Conservation (phyloP, 164 flowering plant genomes). For the Stephania cephalantha region DNA sequence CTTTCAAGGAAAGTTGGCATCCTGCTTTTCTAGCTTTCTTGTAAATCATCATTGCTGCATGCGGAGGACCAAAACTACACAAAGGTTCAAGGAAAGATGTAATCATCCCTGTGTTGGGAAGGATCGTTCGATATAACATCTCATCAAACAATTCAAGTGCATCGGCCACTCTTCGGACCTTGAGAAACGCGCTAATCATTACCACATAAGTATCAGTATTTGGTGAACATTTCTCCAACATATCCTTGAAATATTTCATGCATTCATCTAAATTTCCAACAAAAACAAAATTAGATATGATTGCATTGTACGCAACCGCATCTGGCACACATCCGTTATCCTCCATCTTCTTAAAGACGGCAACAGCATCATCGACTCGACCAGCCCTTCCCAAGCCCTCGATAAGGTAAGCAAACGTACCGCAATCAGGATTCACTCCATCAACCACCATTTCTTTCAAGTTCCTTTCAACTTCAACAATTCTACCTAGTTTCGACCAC, state of each 20-base stretch:
- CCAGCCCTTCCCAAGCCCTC: conserved; percentile 82
- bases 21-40: conserved; percentile 65
- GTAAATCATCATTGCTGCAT: conserved; percentile 81
- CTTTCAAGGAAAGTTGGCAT: conserved; percentile 49
- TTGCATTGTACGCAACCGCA: conserved; percentile 53
- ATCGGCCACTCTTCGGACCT: conserved; percentile 70
- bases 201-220: conserved; percentile 50
- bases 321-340: conserved; percentile 40
- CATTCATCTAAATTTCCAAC: conserved; percentile 46
- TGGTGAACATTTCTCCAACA: conserved; percentile 50
- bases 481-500: conserved; percentile 61
- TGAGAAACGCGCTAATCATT: conserved; percentile 48
- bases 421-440: conserved; percentile 56
- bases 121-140: conserved; percentile 52
- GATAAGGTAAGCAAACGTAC: conserved; percentile 43
- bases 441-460: conserved; percentile 50
- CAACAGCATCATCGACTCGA: conserved; percentile 50
- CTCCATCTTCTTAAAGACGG: conserved; percentile 49
- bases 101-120: conserved; percentile 58
- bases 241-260: conserved; percentile 42
- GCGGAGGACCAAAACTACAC: conserved; percentile 89
- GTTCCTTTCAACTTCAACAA: conserved; percentile 47
- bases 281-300: conserved; percentile 55
- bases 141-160: conserved; percentile 86
- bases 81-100: conserved; percentile 61